phyloP scores from a whole-genome alignment of 176 grass and related monocot species.

The Avena sativa region DNA sequence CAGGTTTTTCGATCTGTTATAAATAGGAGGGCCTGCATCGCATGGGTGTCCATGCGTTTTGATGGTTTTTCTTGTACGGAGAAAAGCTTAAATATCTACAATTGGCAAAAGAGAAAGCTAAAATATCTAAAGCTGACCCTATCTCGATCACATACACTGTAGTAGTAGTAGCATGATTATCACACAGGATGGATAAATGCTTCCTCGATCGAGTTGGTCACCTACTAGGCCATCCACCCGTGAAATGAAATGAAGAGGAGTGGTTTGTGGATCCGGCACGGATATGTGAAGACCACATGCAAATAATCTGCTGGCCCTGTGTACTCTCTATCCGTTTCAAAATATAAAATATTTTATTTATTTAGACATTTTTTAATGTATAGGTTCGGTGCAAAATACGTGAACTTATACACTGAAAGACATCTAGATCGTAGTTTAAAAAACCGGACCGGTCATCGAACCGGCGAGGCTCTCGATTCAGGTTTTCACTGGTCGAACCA shows the following conservation, averaged over 20 bases:
- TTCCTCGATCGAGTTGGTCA: not conserved
- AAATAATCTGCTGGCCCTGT: not conserved
- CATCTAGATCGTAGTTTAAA: too few relatives aligned
- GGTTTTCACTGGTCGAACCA: too few relatives aligned
- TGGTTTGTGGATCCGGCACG: not conserved
- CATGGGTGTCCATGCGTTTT: not conserved
- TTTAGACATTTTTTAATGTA: too few relatives aligned
- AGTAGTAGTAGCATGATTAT: not conserved
- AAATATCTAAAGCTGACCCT: not conserved
- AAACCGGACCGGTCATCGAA: too few relatives aligned
- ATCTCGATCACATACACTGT: not conserved
- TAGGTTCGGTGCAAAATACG: too few relatives aligned
- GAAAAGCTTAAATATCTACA: too few relatives aligned
- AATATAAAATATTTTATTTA: too few relatives aligned
- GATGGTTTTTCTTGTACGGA: not conserved
- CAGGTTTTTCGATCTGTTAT: not conserved
- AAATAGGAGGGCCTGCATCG: not conserved
- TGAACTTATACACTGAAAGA: too few relatives aligned
- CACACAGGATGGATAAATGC: not conserved
- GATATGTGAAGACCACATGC: not conserved
- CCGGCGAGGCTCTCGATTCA: too few relatives aligned
- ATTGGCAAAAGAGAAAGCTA: not conserved
- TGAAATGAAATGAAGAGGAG: not conserved
- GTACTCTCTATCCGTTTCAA: too few relatives aligned
- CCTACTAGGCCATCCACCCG: not conserved